A percentile compares a stretch with the other conserved stretches of the same genome.
phyloP scores from a whole-genome alignment of 2,329 filamentous ascomycete genomes.

The Proliferodiscus dingleyae region DNA sequence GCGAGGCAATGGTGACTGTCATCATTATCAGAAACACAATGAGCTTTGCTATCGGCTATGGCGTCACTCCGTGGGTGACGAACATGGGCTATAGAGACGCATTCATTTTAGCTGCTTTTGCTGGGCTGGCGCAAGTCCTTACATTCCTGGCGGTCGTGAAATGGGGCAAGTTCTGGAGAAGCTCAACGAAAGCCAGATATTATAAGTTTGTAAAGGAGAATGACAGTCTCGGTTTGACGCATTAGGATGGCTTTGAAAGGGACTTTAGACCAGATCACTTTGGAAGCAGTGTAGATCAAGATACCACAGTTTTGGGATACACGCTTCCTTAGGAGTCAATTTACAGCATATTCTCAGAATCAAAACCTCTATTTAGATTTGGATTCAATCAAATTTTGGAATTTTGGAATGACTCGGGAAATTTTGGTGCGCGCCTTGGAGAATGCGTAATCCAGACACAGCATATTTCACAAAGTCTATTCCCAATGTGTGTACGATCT shows the following conservation, averaged over 20 bases:
- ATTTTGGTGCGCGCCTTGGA: too few relatives aligned
- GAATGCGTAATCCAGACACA: too few relatives aligned
- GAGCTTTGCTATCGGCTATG: constrained; percentile 46
- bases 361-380: too few relatives aligned
- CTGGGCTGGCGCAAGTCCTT: constrained; percentile 35
- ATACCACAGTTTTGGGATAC: too few relatives aligned
- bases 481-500: too few relatives aligned
- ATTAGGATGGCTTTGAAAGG: not conserved
- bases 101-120: constrained; percentile 39
- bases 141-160: constrained; percentile 43
- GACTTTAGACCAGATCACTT: not conserved
- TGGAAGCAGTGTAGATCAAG: too few relatives aligned
- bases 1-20: constrained; percentile 45
- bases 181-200: constrained; percentile 35
- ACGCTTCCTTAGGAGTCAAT: too few relatives aligned
- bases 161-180: constrained; percentile 42
- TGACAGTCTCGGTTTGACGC: constrained; percentile 10
- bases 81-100: constrained; percentile 40
- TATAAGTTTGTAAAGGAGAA: constrained; percentile 34
- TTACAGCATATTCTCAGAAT: too few relatives aligned
- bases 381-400: too few relatives aligned
- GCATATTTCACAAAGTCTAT: too few relatives aligned
- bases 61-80: constrained; percentile 42
- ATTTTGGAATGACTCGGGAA: too few relatives aligned
- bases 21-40: constrained; percentile 46